These are phyloP conservation scores for Neonectria ditissima DNA, from an alignment of 2,329 filamentous ascomycete genomes.

Conservation along the genomic window DNA sequence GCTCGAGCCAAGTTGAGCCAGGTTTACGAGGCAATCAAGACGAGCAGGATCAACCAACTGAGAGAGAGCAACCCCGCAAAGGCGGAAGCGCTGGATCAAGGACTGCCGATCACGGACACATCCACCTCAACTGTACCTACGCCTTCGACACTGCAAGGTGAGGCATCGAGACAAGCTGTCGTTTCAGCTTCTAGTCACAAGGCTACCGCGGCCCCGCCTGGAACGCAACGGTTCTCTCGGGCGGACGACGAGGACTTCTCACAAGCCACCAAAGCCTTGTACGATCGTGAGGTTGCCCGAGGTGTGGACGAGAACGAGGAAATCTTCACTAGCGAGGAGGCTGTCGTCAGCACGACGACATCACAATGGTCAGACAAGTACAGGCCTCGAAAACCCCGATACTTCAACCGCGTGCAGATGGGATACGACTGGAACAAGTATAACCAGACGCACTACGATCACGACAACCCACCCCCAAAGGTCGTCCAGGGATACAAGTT, in stretches of 20 bases:
- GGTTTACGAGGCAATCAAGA: slow-evolving; percentile 81
- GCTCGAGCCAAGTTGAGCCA: slow-evolving; percentile 85
- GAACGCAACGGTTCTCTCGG: slow-evolving; percentile 76
- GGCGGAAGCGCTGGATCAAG: slow-evolving; percentile 55
- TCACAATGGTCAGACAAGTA: slow-evolving; percentile 88
- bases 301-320: slow-evolving; percentile 95
- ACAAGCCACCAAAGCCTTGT: slow-evolving; percentile 86
- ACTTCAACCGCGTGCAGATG: slow-evolving; percentile 99
- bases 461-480: slow-evolving; percentile 97
- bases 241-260: slow-evolving; percentile 83
- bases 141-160: slow-evolving; percentile 22
- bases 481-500: slow-evolving; percentile 99
- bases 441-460: slow-evolving; percentile 99
- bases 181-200: slow-evolving; percentile 42
- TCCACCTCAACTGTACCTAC: slow-evolving; percentile 16
- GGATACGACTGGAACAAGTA: slow-evolving; percentile 99
- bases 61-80: slow-evolving; percentile 75
- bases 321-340: slow-evolving; percentile 91
- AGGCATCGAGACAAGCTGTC: slow-evolving; percentile 21
- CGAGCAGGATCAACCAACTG: slow-evolving; percentile 74
- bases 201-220: slow-evolving; percentile 58
- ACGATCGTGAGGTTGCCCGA: slow-evolving; percentile 91
- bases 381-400: slow-evolving; percentile 89
- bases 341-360: slow-evolving; percentile 69
- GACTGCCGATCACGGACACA: slow-evolving; percentile 18